Evolutionary conservation across 768 basidiomycete species (phyloP), one percentile per base, ranked within the genome.

Genomic region (Gautieria morchelliformis): DNA sequence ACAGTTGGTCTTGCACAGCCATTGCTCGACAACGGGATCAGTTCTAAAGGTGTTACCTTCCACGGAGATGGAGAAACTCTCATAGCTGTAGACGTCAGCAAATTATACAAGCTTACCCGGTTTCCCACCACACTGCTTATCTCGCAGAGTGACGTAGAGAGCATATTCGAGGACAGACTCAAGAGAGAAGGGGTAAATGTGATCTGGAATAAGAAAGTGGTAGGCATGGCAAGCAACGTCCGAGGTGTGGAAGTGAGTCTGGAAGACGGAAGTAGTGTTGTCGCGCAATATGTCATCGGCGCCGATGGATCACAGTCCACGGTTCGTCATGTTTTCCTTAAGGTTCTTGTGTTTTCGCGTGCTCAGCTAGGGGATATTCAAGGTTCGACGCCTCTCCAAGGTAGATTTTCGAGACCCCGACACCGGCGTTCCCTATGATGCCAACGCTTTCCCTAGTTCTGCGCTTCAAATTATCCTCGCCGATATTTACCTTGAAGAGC

Each of bases 251-350:
- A 52, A 17, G 51, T 52, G 10, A 52, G 2, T 12, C 78, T 81
- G 59, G 77, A 80, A 30, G 69, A 72, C 50, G 78, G 78, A 4
- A 70, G 70, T 35, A 63, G 67, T 14, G 70, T 81, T 45, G 70
- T 65, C 4, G 65, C 78, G 11, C 71, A 70, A 32, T 79, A 78
- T 63, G 72, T 80, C 5, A 60, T 80, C 30, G 79, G 76, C 20
- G 78, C 79, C 5, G 80, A 82, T 61, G 79, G 80, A 2, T 67
- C 77, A 2, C 70, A 64, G 56, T 81, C 79, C 1, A 60, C 64
- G 39, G 80, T 79, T 61, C 52, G 70, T 62, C 78, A 5, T 59
- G 65, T 46, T 67, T 75, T 63, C 60, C 50, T 7, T 24, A 33
- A 14, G 11, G 3, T 27, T 27, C 27, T 27, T 27, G 40, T 32